These are phyloP conservation scores for Heterococcus sp. DNA, from an alignment of 108 stramenopile genomes.

Conservation along the genomic window DNA sequence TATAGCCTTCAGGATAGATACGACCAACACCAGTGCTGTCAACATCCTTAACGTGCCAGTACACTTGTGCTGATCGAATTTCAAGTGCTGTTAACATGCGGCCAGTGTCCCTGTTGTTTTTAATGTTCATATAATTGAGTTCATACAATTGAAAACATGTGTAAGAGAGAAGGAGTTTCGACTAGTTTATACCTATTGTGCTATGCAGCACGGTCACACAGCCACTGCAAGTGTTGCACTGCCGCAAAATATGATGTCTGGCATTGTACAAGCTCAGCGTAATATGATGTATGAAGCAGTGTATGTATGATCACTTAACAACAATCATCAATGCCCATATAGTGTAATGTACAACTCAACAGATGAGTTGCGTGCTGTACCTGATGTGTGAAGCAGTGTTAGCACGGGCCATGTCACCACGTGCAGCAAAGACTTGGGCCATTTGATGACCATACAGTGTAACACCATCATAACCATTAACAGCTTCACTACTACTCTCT, in stretches of 20 bases:
- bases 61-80: constrained; percentile 36
- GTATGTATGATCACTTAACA: too few species aligned
- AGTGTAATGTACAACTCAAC: constrained; percentile 80
- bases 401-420: constrained; percentile 47
- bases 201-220: too few species aligned
- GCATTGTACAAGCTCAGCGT: too few species aligned
- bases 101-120: background rate
- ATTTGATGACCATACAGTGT: constrained; percentile 80
- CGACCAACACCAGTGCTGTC: constrained; percentile 47
- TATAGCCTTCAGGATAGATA: constrained; percentile 58
- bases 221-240: too few species aligned
- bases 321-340: too few species aligned
- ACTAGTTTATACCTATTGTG: too few species aligned
- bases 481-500: constrained; percentile 85
- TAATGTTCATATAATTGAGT: too few species aligned
- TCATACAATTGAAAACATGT: too few species aligned
- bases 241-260: too few species aligned
- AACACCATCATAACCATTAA: constrained; percentile 84
- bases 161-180: too few species aligned
- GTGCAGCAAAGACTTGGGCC: constrained; percentile 36
- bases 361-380: constrained; percentile 66
- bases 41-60: constrained; percentile 76
- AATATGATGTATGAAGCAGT: too few species aligned
- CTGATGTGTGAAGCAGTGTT: constrained; percentile 56
- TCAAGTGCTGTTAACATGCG: background rate